Evolutionary conservation across 345 rosid genomes (phyloP).

Genomic region (Sonneratia alba): DNA sequence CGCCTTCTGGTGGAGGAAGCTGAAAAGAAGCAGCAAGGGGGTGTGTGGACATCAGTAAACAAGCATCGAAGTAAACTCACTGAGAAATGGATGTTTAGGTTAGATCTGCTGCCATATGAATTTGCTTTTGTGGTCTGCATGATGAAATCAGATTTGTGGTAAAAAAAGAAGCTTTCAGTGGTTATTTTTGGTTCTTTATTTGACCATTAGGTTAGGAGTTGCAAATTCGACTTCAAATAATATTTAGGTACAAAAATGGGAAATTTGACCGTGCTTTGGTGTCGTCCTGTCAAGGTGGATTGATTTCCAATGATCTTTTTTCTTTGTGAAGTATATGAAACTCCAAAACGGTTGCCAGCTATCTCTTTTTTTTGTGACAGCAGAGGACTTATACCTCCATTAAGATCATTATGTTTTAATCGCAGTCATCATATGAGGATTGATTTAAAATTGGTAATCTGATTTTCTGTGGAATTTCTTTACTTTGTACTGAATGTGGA

Average conservation of each 20-base stretch:
- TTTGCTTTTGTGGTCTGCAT: background rate
- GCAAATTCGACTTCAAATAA: background rate
- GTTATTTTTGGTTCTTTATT: background rate
- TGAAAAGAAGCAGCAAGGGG: slow-evolving; percentile 53
- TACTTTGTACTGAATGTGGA: background rate
- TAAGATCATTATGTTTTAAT: background rate
- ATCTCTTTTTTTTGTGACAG: background rate
- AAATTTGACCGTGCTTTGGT: no score
- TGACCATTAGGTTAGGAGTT: background rate
- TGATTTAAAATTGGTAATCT: background rate
- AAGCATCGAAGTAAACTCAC: slow-evolving; percentile 38
- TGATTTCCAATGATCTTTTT: background rate
- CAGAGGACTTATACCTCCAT: background rate
- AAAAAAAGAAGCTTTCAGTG: background rate
- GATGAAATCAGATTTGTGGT: background rate
- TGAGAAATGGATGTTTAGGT: slow-evolving; percentile 58
- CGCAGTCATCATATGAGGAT: background rate
- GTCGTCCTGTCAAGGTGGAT: no score
- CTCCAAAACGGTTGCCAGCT: background rate
- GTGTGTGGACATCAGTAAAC: slow-evolving; percentile 43
- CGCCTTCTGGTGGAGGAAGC: slow-evolving; percentile 76
- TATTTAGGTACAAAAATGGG: no score
- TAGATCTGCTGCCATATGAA: background rate
- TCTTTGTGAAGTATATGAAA: background rate
- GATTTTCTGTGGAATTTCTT: background rate